Evolutionary conservation across 2,329 filamentous ascomycete genomes (phyloP), one percentile per base, ranked within the genome.

Genomic region (Gaeumannomyces tritici): DNA sequence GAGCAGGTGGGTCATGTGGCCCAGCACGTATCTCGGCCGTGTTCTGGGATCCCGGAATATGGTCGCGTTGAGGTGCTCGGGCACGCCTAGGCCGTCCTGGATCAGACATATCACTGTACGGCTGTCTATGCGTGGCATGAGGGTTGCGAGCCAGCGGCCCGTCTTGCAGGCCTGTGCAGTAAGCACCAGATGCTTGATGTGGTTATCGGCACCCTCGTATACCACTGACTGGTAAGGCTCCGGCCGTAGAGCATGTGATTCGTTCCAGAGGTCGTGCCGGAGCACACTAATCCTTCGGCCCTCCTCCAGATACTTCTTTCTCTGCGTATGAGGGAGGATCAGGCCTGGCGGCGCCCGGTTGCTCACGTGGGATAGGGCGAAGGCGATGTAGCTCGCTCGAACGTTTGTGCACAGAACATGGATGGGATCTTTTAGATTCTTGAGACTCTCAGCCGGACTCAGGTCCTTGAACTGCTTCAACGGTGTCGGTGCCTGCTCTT

Each of bases 11-110:
- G 73, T 76, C 72, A 82, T 78, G 63, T 85, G 80, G 11, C 90
- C 91, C 31, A 92, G 72, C 63, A 97, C 80, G 68, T 96, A 96
- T 62, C 84, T 85, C 2, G 95, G 95, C 29, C 89, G 82, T 0
- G 76, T 78, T 0, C 75, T 72, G 0, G 83, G 79, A 64, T 93
- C 83, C 0, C 84, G 81, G 67, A 96, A 97, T 31, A 96, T 73
- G 13, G 81, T 73, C 42, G 81, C 74, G 68, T 91, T 91, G 55
- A 97, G 80, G 59, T 87, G 82, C 59, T 98, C 92, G n/a, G 91
- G 79, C 1, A 91, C 78, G 0, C 95, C 93, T 73, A 98, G 84
- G 1, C 93, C 73, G 27, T 70, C 66, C 63, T 75, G 73, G 8
- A 75, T 27, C 13, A 75, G 69, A 55, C 72, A 74, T 42, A 75